phyloP scores from a whole-genome alignment of 1,284 basidiomycete genomes.

The Dichomitus squalens region DNA sequence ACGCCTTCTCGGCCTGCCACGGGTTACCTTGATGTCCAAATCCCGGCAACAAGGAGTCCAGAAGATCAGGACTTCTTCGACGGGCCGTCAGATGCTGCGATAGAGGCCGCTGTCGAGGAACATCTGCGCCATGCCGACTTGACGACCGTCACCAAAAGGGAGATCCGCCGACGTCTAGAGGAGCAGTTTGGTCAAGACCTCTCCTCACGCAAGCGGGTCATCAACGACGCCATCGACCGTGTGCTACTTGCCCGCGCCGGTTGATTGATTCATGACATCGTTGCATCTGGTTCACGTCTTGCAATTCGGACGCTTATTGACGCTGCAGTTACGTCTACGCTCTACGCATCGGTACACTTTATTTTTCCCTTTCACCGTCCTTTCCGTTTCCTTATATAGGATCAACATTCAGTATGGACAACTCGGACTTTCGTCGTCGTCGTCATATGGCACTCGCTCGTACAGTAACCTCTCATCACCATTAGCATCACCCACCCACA shows the following conservation, averaged over 20 bases:
- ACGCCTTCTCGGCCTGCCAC: conserved; percentile 68
- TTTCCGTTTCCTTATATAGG: background rate
- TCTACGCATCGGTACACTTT: background rate
- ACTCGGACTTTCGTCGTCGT: background rate
- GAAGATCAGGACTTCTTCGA: conserved; percentile 50
- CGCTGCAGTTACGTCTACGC: background rate
- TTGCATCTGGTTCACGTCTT: background rate
- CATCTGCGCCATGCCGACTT: conserved; percentile 80
- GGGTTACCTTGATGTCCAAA: conserved; percentile 73
- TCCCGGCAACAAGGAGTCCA: conserved; percentile 55
- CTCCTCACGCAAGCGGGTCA: conserved; percentile 62
- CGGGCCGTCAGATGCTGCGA: conserved; percentile 64
- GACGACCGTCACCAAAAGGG: conserved; percentile 88
- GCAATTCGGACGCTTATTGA: background rate
- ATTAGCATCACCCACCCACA: conserved; percentile 2
- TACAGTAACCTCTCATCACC: background rate
- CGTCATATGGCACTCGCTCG: background rate
- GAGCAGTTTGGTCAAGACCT: conserved; percentile 77
- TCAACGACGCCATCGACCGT: conserved; percentile 74
- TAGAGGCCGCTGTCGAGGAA: conserved; percentile 73
- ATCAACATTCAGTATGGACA: background rate
- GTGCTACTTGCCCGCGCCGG: conserved; percentile 45
- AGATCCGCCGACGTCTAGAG: conserved; percentile 82
- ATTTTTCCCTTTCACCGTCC: background rate
- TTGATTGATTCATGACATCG: conserved; percentile 12